phyloP scores from a whole-genome alignment of 1,284 basidiomycete species.

The Microbotryum violaceum region DNA sequence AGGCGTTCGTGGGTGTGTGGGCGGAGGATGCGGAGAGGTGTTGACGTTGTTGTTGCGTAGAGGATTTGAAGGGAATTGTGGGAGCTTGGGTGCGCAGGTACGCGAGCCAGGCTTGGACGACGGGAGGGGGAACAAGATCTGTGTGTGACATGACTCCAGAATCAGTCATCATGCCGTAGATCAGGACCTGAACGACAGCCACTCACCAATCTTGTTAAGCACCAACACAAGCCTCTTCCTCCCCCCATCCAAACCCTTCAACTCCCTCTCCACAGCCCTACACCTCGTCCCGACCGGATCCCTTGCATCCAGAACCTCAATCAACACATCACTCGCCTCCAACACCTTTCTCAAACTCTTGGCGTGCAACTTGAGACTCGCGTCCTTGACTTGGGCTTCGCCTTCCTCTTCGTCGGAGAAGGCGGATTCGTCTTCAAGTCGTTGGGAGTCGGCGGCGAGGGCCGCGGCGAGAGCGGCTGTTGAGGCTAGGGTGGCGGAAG shows the following conservation, averaged over 20 bases:
- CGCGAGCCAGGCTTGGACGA: slow-evolving; percentile 83
- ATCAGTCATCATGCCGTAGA: slow-evolving; percentile 12
- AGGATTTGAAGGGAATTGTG: slow-evolving; percentile 87
- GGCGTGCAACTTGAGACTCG: slow-evolving; percentile 42
- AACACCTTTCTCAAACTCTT: slow-evolving; percentile 75
- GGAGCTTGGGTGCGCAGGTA: slow-evolving; percentile 86
- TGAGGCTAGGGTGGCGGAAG: slow-evolving; percentile 29
- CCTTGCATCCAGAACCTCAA: slow-evolving; percentile 81
- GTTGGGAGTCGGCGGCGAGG: slow-evolving; percentile 28
- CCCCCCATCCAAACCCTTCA: slow-evolving; percentile 68
- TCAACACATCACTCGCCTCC: slow-evolving; percentile 82
- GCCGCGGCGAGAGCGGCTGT: slow-evolving; percentile 34
- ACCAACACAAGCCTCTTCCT: slow-evolving; percentile 85
- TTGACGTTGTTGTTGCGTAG: slow-evolving; percentile 67
- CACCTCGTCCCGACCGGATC: slow-evolving; percentile 86
- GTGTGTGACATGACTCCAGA: slow-evolving; percentile 19
- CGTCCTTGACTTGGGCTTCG: slow-evolving; percentile 33
- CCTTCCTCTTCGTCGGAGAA: slow-evolving; percentile 35
- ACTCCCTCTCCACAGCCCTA: slow-evolving; percentile 80
- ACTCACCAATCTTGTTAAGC: slow-evolving; percentile 83
- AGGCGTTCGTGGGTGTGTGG: slow-evolving; percentile 49
- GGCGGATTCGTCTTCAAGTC: slow-evolving; percentile 29
- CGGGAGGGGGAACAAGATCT: slow-evolving; percentile 84
- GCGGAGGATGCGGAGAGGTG: slow-evolving; percentile 62
- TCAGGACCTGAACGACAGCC: slow-evolving; percentile 13